Conservation (phyloP, 768 basidiomycete genomes). For the Lactifluus hygrophoroides region DNA sequence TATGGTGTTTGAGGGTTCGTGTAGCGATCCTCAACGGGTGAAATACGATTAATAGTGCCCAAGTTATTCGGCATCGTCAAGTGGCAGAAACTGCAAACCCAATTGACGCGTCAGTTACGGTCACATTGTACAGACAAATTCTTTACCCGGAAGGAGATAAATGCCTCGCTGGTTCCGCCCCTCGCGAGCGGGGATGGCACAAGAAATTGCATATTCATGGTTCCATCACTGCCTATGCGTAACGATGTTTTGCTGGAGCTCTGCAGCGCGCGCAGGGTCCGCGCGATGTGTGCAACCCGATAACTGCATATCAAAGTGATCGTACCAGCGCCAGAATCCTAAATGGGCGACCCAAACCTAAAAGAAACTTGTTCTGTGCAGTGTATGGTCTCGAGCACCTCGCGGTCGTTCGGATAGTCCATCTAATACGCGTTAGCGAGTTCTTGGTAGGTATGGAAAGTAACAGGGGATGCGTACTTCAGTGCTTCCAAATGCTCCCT, state of each 20-base stretch:
- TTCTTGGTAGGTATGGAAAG: background rate
- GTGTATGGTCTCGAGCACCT: conserved; percentile 86
- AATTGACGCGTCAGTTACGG: background rate
- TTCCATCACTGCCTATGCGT: conserved; percentile 72
- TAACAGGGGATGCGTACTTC: conserved; percentile 45
- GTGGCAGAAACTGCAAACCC: conserved; percentile 9
- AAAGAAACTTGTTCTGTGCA: conserved; percentile 60
- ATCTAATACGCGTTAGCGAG: conserved; percentile 41
- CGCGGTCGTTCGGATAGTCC: conserved; percentile 91
- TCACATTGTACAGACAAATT: background rate
- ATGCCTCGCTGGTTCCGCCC: conserved; percentile 46
- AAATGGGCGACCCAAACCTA: conserved; percentile 42
- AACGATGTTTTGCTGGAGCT: conserved; percentile 83
- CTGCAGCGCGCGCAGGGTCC: conserved; percentile 66
- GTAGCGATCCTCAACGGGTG: background rate
- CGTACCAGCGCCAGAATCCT: background rate
- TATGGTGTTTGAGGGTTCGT: background rate
- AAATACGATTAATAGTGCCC: background rate
- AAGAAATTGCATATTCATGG: conserved; percentile 84
- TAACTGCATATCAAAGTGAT: conserved; percentile 45
- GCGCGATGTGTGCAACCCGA: conserved; percentile 66
- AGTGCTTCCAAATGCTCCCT: conserved; percentile 76
- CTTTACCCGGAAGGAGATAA: conserved; percentile 83
- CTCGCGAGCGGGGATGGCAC: conserved; percentile 47
- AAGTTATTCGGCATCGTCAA: conserved; percentile 11